A percentile compares a stretch with the other conserved stretches of the same genome.
phyloP scores from a whole-genome alignment of 2,329 filamentous ascomycete species.

The Fusarium algeriense region DNA sequence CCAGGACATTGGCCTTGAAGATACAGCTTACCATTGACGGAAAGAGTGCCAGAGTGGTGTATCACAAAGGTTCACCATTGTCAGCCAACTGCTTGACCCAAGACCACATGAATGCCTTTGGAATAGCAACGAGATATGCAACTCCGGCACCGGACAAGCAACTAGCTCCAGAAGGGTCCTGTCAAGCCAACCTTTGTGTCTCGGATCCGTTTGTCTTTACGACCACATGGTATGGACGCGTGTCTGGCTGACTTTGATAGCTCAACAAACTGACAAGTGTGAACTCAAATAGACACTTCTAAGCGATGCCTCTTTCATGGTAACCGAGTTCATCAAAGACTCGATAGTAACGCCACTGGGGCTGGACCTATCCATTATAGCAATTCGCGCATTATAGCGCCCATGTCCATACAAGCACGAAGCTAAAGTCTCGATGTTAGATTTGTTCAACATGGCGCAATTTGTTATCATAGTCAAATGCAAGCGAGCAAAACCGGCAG shows the following conservation, averaged over 20 bases:
- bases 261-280: constrained; percentile 28
- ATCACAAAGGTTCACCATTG: neutral
- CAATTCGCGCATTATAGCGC: constrained; percentile 25
- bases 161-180: constrained; percentile 5
- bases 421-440: constrained; percentile 17
- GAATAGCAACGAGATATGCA: constrained; percentile 4
- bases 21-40: constrained; percentile 11
- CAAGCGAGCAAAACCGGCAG: constrained; percentile 36
- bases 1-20: neutral
- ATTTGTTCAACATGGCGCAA: constrained; percentile 16
- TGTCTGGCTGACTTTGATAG: constrained; percentile 16
- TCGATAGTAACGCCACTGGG: constrained; percentile 15
- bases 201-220: constrained; percentile 1
- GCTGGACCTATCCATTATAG: neutral
- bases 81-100: neutral
- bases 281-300: constrained; percentile 28
- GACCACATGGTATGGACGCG: constrained; percentile 22
- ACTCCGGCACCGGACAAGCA: constrained; percentile 28
- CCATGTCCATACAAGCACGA: constrained; percentile 8
- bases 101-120: neutral
- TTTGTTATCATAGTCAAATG: constrained; percentile 17
- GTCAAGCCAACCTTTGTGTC: constrained; percentile 6
- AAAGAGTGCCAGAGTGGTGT: neutral
- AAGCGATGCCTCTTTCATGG: neutral
- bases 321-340: constrained; percentile 25